Base-by-base conservation (phyloP, 129 eudicot species). In the Heracleum sosnowskyi region DNA sequence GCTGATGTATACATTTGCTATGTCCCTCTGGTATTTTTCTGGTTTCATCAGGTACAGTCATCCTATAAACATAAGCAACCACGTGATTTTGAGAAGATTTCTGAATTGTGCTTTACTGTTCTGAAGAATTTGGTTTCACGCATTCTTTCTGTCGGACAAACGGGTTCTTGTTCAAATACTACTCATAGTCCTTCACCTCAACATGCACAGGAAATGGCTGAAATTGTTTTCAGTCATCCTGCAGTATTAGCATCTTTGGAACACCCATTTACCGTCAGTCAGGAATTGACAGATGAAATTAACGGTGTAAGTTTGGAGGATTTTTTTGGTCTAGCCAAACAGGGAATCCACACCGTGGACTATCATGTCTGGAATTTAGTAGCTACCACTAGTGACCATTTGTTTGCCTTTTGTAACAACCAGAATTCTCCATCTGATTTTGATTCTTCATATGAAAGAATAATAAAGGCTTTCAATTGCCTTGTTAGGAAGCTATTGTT, bases 191-290 rank as follows among this genome's bases (percentile, higher is more conserved):
- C 85, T 77, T 47, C 40, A 18, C 45, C 78, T 81, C 83, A 79
- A 7, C 81, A 79, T 84, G 79, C 79, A 62, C 68, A 64, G 51
- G 90, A 87, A 76, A 83, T 92, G 73, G 90, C 88, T 41, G 89
- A 88, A 74, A 84, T 88, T 49, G 49, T 95, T 34, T 87, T 92
- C 82, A 79, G 85, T 74, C 97, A 96, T 85, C 97, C 99, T 81
- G 89, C 86, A 64, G 86, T 96, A 33, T 42, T 77, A 29, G 70
- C 79, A 40, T 77, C 88, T 69, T 76, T 92, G 77, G 87, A 86
- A 82, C 80, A 45, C 75, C 93, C 93, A 60, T 80, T 87, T 80
- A 74, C 80, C 68, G 76, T 70, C 76, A 73, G 72, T 44, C 79
- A 76, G 73, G 90, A 84, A 74, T 81, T 86, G 63, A 70, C 80